phyloP scores from a whole-genome alignment of 192 early-diverging fungal genomes.

The Radiomyces spectabilis region DNA sequence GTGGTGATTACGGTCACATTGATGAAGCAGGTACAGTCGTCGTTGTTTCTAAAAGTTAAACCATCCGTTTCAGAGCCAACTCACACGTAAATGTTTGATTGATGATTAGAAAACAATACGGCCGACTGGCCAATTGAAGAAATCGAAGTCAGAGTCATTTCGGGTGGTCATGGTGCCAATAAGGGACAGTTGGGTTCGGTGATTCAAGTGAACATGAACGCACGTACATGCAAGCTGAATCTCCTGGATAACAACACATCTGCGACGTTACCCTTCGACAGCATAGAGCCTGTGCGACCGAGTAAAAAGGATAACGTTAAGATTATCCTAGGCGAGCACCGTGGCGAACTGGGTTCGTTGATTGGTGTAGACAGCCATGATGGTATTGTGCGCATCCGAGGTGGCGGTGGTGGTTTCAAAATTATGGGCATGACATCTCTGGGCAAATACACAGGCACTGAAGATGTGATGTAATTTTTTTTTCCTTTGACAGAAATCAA shows the following conservation, averaged over 20 bases:
- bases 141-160: conserved; percentile 38
- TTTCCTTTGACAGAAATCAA: too few species aligned
- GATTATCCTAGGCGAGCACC: conserved; percentile 52
- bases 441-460: conserved; percentile 38
- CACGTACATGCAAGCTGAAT: conserved; percentile 35
- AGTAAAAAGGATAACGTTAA: conserved; percentile 69
- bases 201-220: conserved; percentile 36
- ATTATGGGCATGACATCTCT: conserved; percentile 46
- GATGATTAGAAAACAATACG: conserved; percentile 4
- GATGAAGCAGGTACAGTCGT: conserved; percentile 36
- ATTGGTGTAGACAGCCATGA: conserved; percentile 68
- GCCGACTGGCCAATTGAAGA: conserved; percentile 47
- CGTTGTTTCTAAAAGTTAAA: conserved; percentile 3
- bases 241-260: conserved; percentile 26
- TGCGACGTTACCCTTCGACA: conserved; percentile 24
- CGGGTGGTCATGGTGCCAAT: conserved; percentile 27
- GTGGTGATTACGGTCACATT: conserved; percentile 44
- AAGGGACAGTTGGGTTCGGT: conserved; percentile 45
- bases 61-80: neutral
- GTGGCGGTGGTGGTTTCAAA: conserved; percentile 43
- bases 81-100: neutral
- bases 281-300: conserved; percentile 49
- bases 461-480: conserved; percentile 18
- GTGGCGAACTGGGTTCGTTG: conserved; percentile 54
- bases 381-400: conserved; percentile 63